phyloP scores from a whole-genome alignment of 345 rosid genomes.

The Limnanthes douglasii region DNA sequence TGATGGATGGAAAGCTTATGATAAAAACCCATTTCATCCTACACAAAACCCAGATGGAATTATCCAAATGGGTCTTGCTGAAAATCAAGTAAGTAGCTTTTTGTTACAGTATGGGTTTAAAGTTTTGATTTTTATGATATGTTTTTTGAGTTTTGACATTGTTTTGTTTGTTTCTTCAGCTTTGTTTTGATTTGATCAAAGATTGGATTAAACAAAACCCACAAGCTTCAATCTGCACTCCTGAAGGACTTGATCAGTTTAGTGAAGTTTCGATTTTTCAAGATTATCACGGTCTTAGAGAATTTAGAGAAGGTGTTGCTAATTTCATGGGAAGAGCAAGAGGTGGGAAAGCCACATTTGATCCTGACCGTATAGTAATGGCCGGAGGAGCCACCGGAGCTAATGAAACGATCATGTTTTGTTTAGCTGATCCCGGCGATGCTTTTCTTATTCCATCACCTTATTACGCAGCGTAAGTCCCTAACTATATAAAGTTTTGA shows the following conservation, averaged over 20 bases:
- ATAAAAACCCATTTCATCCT: conserved; percentile 48
- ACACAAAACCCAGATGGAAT: conserved; percentile 41
- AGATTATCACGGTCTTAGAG: conserved; percentile 68
- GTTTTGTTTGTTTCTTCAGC: conserved; percentile 21
- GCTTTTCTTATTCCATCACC: conserved; percentile 80
- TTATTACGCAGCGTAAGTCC: conserved; percentile 59
- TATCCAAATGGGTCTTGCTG: conserved; percentile 88
- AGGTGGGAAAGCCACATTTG: conserved; percentile 41
- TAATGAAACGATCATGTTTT: conserved; percentile 57
- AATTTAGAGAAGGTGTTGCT: conserved; percentile 70
- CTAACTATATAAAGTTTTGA: conserved; percentile 8
- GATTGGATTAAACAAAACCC: conserved; percentile 63
- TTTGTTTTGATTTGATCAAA: conserved; percentile 38
- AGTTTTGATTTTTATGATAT: neutral
- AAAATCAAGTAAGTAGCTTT: conserved; percentile 42
- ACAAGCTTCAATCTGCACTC: conserved; percentile 56
- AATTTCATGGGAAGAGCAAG: conserved; percentile 63
- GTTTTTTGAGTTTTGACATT: neutral
- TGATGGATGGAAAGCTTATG: conserved; percentile 80
- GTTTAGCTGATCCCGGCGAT: conserved; percentile 78
- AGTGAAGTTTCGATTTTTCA: conserved; percentile 58
- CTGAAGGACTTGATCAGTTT: conserved; percentile 42
- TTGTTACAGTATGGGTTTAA: neutral
- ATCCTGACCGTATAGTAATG: conserved; percentile 65
- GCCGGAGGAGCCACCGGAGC: conserved; percentile 93